phyloP scores from a whole-genome alignment of 1,284 basidiomycete species.

The Coriolopsis trogii region DNA sequence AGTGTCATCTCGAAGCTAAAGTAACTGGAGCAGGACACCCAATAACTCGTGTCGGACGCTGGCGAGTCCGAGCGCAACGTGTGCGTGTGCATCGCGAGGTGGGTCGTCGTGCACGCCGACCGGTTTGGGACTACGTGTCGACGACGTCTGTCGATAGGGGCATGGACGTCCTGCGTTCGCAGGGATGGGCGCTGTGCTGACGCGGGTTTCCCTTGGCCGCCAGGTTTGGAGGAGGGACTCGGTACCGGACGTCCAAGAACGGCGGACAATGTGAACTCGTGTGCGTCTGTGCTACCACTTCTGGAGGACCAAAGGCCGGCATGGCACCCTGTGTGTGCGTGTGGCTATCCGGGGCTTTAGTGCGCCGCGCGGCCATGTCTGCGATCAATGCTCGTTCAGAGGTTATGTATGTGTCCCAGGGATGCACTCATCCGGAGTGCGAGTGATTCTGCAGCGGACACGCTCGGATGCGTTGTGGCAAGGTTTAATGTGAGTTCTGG shows the following conservation, averaged over 20 bases:
- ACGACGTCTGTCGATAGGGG: no score
- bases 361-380: conserved; percentile 5
- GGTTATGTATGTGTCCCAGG: neutral
- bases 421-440: no score
- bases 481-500: conserved; percentile 6
- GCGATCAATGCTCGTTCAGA: conserved; percentile 5
- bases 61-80: conserved; percentile 4
- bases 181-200: neutral
- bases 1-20: neutral
- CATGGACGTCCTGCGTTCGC: neutral
- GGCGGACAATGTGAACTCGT: conserved; percentile 12
- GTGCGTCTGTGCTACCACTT: conserved; percentile 6
- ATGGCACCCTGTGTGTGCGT: no score
- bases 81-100: neutral
- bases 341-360: conserved; percentile 12
- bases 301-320: conserved; percentile 17
- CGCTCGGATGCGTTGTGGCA: neutral
- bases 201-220: conserved; percentile 14
- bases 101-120: neutral
- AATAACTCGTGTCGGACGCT: neutral
- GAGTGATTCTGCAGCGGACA: neutral
- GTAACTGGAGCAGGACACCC: neutral
- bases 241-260: conserved; percentile 10
- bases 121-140: neutral
- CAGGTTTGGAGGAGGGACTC: conserved; percentile 11